These are phyloP conservation scores for Leucaena leucocephala DNA, from an alignment of 306 rosid genomes.

Conservation along the genomic window DNA sequence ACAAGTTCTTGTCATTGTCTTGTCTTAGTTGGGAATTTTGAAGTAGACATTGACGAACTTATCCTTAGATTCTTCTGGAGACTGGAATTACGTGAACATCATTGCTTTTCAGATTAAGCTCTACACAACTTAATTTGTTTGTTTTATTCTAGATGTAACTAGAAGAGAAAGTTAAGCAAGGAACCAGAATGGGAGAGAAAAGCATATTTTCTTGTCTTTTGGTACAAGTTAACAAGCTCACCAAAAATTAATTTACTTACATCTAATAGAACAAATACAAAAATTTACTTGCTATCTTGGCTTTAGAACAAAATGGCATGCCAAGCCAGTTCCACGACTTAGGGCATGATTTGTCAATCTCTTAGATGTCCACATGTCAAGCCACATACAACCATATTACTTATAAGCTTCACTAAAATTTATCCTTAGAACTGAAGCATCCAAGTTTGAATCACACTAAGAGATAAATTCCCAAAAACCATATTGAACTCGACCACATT, in stretches of 20 bases:
- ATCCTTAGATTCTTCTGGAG: neutral
- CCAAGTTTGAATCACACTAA: neutral
- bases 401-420: neutral
- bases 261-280: no score
- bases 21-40: neutral
- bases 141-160: neutral
- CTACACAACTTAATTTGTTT: neutral
- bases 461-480: neutral
- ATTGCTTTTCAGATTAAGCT: neutral
- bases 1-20: neutral
- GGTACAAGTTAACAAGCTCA: neutral
- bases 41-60: neutral
- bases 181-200: neutral
- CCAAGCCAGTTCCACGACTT: neutral
- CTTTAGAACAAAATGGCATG: neutral
- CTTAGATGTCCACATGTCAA: neutral
- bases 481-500: neutral
- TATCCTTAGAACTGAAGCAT: neutral
- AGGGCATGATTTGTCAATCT: neutral
- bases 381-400: neutral
- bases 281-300: neutral
- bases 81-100: neutral
- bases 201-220: neutral
- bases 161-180: neutral
- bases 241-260: neutral